Percentiles rank a stretch among this genome's conserved stretches.
Conservation (phyloP, 768 basidiomycete genomes). For the Mycena alexandri region DNA sequence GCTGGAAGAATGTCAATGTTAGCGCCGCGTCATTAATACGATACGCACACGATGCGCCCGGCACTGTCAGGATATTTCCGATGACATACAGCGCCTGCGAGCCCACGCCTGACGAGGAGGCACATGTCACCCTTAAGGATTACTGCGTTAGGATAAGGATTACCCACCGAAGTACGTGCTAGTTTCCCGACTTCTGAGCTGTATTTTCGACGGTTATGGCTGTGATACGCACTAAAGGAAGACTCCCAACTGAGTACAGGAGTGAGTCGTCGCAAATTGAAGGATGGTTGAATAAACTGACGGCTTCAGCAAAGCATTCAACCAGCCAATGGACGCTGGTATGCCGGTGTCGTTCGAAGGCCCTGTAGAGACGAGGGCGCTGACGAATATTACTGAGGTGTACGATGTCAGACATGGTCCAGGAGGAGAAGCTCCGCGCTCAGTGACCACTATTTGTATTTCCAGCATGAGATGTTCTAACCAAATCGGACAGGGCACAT, state of each 20-base stretch:
- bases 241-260: constrained; percentile 61
- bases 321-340: constrained; percentile 62
- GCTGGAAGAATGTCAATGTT: constrained; percentile 47
- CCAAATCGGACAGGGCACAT: constrained; percentile 1
- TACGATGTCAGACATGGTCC: constrained; percentile 20
- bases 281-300: constrained; percentile 42
- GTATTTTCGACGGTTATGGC: constrained; percentile 58
- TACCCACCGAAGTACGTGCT: constrained; percentile 48
- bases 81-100: constrained; percentile 64
- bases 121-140: not conserved
- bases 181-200: not conserved
- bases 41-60: constrained; percentile 66
- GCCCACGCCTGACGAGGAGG: constrained; percentile 49
- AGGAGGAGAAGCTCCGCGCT: not conserved
- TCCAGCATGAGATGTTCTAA: not conserved
- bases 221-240: constrained; percentile 59
- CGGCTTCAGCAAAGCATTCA: constrained; percentile 73
- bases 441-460: constrained; percentile 9
- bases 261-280: constrained; percentile 6
- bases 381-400: constrained; percentile 18
- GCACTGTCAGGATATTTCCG: constrained; percentile 58
- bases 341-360: constrained; percentile 32
- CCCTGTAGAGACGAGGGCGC: constrained; percentile 7
- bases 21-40: not conserved
- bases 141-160: too few species aligned